A percentile compares a stretch with the other conserved stretches of the same genome.
Evolutionary conservation across 495 filamentous ascomycete genomes (phyloP).

Genomic region (Podospora pseudoanserina): DNA sequence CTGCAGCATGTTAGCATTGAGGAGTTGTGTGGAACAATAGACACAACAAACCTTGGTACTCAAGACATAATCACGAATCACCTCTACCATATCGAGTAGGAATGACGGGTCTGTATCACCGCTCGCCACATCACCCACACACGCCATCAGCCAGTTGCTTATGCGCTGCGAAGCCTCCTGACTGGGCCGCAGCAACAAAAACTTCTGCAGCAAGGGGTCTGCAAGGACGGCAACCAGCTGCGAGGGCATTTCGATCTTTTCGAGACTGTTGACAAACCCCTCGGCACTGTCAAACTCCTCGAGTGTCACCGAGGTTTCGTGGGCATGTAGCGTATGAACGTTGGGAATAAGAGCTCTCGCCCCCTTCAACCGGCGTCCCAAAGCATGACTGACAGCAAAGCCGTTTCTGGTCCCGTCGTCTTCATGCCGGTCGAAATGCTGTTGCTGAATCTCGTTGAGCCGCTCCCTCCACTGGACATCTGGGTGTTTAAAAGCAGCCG

Average conservation of each 20-base stretch:
- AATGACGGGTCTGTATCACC: slow-evolving; percentile 48
- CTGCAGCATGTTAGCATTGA: slow-evolving; percentile 4
- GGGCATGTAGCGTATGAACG: slow-evolving; percentile 70
- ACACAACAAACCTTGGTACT: slow-evolving; percentile 58
- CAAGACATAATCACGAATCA: slow-evolving; percentile 56
- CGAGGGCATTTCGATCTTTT: slow-evolving; percentile 75
- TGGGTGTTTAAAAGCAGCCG: slow-evolving; percentile 64
- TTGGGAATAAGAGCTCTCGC: slow-evolving; percentile 54
- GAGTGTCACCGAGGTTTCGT: slow-evolving; percentile 63
- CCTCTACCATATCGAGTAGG: slow-evolving; percentile 53
- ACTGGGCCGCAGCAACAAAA: slow-evolving; percentile 61
- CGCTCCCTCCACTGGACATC: slow-evolving; percentile 73
- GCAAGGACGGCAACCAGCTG: slow-evolving; percentile 74
- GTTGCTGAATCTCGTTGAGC: slow-evolving; percentile 62
- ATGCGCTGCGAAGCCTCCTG: slow-evolving; percentile 54
- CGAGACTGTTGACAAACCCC: slow-evolving; percentile 70
- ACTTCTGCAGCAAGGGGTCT: slow-evolving; percentile 75
- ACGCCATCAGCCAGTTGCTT: slow-evolving; percentile 62
- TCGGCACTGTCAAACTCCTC: slow-evolving; percentile 75
- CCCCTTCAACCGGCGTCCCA: slow-evolving; percentile 44
- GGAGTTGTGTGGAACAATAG: background rate
- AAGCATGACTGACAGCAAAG: slow-evolving; percentile 51
- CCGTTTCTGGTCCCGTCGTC: slow-evolving; percentile 35
- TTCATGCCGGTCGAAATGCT: slow-evolving; percentile 45
- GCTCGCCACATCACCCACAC: slow-evolving; percentile 55